A percentile compares a stretch with the other conserved stretches of the same genome.
Conservation (phyloP, 257 asterid species). For the Solanum tacnaense region DNA sequence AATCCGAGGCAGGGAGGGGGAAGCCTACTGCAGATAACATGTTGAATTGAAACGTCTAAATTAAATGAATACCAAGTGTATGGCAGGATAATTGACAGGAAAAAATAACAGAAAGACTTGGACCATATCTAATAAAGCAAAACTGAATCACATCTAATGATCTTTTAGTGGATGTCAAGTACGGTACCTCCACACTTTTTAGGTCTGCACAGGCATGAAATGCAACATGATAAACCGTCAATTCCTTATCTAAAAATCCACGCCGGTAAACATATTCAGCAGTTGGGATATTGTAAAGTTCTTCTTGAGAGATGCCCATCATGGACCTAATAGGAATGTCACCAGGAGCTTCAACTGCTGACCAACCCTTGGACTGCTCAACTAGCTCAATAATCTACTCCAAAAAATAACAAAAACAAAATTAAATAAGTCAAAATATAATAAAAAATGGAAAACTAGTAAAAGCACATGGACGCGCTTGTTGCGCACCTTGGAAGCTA, state of each 20-base stretch:
- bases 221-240: constrained; percentile 89
- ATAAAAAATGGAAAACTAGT: not conserved
- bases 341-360: constrained; percentile 69
- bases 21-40: not conserved
- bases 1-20: not conserved
- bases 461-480: not conserved
- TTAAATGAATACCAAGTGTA: not conserved
- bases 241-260: constrained; percentile 46
- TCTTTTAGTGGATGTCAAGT: not conserved
- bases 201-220: constrained; percentile 78
- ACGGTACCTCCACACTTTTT: constrained; percentile 54
- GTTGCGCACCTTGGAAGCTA: constrained; percentile 57
- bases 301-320: constrained; percentile 86
- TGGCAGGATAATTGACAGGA: not conserved
- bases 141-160: not conserved
- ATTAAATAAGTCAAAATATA: not conserved
- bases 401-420: constrained; percentile 17
- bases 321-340: constrained; percentile 63
- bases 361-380: constrained; percentile 98
- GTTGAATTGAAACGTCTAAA: not conserved
- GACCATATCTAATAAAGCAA: not conserved
- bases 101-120: not conserved
- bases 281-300: constrained; percentile 78
- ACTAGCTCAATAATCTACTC: constrained; percentile 86
- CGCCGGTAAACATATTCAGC: constrained; percentile 73